Conservation (phyloP, 345 rosid species). For the Rhizophora mangle region DNA sequence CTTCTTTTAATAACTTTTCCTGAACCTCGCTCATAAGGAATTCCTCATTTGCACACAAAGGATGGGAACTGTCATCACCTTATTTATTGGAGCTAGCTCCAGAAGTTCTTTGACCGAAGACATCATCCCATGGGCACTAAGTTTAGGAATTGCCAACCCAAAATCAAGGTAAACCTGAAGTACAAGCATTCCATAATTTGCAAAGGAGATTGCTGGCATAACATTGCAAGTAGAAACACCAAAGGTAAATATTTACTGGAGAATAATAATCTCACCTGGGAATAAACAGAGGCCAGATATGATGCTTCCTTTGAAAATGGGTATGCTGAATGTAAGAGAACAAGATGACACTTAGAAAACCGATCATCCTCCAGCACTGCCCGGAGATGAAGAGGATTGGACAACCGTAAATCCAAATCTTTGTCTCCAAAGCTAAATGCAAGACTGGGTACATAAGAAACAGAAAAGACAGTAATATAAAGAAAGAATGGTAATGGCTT, state of each 20-base stretch:
- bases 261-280: constrained; percentile 49
- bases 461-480: not conserved
- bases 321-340: constrained; percentile 92
- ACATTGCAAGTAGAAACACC: not conserved
- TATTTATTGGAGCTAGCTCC: constrained; percentile 76
- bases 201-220: not conserved
- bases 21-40: not conserved
- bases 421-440: constrained; percentile 75
- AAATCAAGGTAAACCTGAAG: constrained; percentile 87
- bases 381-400: constrained; percentile 91
- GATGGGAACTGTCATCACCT: constrained; percentile 47
- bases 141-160: constrained; percentile 93
- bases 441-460: constrained; percentile 11
- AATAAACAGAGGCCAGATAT: constrained; percentile 75
- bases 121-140: constrained; percentile 82
- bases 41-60: not conserved
- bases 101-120: constrained; percentile 84
- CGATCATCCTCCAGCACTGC: constrained; percentile 70
- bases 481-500: not conserved
- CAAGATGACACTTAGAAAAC: constrained; percentile 62
- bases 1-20: not conserved
- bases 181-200: constrained; percentile 17
- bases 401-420: constrained; percentile 79
- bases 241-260: not conserved
- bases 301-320: constrained; percentile 96